Evolutionary conservation across 2,329 filamentous ascomycete species (phyloP).

Genomic region (Samsoniella hepiali): DNA sequence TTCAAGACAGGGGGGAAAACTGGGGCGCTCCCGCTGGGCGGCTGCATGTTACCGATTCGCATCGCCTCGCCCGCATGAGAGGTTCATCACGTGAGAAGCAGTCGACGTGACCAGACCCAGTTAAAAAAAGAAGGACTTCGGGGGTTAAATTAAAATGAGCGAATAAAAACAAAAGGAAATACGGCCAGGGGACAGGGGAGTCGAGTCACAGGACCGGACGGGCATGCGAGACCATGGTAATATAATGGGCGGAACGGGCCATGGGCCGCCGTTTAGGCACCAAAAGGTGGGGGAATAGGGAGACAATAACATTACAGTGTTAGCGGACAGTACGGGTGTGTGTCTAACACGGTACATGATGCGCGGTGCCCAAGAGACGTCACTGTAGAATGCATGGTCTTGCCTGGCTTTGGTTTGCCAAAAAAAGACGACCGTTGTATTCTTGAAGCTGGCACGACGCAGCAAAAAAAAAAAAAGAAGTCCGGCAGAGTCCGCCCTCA

Average conservation of each 20-base stretch:
- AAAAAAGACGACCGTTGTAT: no score
- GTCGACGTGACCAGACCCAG: conserved; percentile 17
- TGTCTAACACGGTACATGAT: conserved; percentile 6
- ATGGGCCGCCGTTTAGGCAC: conserved; percentile 13
- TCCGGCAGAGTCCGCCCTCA: conserved; percentile 5
- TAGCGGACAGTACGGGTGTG: background rate
- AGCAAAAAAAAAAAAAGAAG: background rate
- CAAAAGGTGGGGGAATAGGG: conserved; percentile 13
- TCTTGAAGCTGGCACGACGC: no score
- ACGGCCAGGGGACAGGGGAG: background rate
- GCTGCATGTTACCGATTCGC: conserved; percentile 16
- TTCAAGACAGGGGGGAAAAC: background rate
- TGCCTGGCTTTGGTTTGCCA: no score
- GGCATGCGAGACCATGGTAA: background rate
- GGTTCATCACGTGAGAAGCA: conserved; percentile 14
- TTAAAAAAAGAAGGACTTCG: background rate
- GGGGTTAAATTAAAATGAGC: conserved; percentile 3
- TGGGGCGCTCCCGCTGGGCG: conserved; percentile 15
- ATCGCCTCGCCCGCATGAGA: conserved; percentile 16
- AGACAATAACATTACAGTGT: background rate
- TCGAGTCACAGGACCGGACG: background rate
- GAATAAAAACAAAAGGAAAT: background rate
- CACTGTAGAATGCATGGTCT: background rate
- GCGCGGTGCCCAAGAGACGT: background rate
- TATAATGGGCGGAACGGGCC: conserved; percentile 14